Evolutionary conservation across 148 eudicot species (phyloP), one percentile per base, ranked within the genome.

Genomic region (Fallopia convolvulus): DNA sequence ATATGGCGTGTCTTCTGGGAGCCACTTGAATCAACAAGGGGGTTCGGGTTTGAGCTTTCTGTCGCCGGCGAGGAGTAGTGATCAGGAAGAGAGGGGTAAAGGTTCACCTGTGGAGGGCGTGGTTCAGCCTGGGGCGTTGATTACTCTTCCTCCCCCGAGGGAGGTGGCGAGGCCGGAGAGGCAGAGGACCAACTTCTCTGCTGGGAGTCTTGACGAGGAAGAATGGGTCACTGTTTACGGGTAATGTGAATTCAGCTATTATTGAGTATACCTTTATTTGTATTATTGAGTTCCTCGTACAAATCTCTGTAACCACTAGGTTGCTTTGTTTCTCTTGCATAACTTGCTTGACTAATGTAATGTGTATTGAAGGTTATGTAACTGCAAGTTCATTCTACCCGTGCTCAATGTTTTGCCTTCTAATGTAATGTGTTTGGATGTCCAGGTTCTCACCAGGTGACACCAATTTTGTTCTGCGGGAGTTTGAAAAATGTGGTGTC

Each of bases 201-300:
- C 85, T 65, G 98, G 94, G 33, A 81, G 79, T 75, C 83, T 93
- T 74, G 85, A 88, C 56, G 97, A 95, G 87, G 98, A 91, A 81
- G 98, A 95, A 82, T 95, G 99, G 99, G 93, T 95, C 75, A 93
- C 98, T 63, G 98, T 93, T 74, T 95, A 90, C 65, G 99, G 98
- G 98, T 94, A 92, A 68, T 10, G 14, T 36, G 33, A 26, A 8
- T 61, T 23, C 12, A 9, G 13, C 33, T 60, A 55, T 46, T 66
- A 36, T 52, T 70, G 30, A 8, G 5, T 49, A 6, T 4, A 6
- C 49, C 18, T 48, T 50, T 14, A 50, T 50, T 50, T 50, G 55
- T 3, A 60, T 60, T 60, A 33, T 7, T 23, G 5, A 10, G 66
- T 60, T 26, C 30, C 30, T 26, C 30, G 0, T 26, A 26, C 30